Conservation (phyloP, 192 early-diverging fungal species). For the Podila epigama region DNA sequence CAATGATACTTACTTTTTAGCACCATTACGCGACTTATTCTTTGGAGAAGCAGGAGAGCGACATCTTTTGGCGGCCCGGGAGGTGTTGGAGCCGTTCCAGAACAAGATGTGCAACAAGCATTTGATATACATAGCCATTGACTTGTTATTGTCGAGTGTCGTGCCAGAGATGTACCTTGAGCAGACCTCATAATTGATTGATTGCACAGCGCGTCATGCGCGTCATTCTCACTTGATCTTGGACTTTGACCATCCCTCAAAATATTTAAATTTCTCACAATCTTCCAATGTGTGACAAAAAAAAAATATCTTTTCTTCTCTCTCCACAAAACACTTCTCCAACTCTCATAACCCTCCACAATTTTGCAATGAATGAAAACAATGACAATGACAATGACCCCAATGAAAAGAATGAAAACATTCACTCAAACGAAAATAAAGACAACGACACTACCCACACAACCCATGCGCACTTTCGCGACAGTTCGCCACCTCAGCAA, state of each 20-base stretch:
- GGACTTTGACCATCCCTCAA: no score
- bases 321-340: no score
- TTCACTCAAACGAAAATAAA: not conserved
- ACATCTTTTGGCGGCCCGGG: constrained; percentile 45
- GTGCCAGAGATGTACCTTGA: constrained; percentile 53
- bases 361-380: not conserved
- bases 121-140: constrained; percentile 55
- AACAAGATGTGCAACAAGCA: constrained; percentile 59
- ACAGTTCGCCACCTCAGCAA: not conserved
- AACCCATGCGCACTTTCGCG: not conserved
- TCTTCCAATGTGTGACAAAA: no score
- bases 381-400: not conserved
- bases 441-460: not conserved
- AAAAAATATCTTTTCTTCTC: no score
- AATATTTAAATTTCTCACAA: no score
- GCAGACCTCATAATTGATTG: not conserved
- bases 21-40: constrained; percentile 26
- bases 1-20: constrained; percentile 5
- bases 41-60: constrained; percentile 39
- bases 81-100: constrained; percentile 53
- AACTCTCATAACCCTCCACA: no score
- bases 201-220: no score
- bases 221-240: no score
- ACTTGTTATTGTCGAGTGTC: constrained; percentile 51
- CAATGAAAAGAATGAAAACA: not conserved